Conservation (phyloP, 2,329 filamentous ascomycete species). For the Diaporthe longicolla region DNA sequence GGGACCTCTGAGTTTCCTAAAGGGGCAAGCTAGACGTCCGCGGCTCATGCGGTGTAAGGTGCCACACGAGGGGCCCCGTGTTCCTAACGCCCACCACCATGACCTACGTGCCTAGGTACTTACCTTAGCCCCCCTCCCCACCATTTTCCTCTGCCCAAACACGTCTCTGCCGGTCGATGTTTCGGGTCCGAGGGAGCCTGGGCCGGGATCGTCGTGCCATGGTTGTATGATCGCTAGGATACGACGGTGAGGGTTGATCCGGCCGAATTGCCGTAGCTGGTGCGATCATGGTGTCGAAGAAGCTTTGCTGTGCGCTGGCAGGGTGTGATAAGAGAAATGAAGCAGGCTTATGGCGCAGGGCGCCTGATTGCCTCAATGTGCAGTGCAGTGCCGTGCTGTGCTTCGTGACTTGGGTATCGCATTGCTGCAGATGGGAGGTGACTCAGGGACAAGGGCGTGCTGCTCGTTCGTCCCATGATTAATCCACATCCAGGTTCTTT, state of each 20-base stretch:
- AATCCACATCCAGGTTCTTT: background rate
- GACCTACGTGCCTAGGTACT: too few relatives aligned
- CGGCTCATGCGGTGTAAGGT: background rate
- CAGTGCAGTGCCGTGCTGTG: background rate
- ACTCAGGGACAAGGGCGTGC: constrained; percentile 3
- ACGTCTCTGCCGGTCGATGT: background rate
- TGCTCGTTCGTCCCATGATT: constrained; percentile 15
- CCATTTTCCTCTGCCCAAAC: background rate
- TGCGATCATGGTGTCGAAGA: background rate
- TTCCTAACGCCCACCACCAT: background rate
- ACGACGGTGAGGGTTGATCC: constrained; percentile 1
- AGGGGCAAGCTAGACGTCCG: constrained; percentile 14
- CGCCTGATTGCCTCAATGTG: background rate
- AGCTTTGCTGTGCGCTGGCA: background rate
- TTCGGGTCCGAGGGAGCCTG: constrained; percentile 16
- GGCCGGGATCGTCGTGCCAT: background rate
- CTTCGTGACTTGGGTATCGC: background rate
- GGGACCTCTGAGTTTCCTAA: constrained; percentile 5
- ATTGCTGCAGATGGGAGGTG: constrained; percentile 13
- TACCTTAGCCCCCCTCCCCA: too few relatives aligned
- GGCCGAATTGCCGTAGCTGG: background rate
- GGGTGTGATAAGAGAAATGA: background rate
- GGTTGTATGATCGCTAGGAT: background rate
- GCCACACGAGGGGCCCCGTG: constrained; percentile 20
- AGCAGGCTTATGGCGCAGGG: background rate